Evolutionary conservation across 768 basidiomycete genomes (phyloP).

Genomic region (Russula compacta): DNA sequence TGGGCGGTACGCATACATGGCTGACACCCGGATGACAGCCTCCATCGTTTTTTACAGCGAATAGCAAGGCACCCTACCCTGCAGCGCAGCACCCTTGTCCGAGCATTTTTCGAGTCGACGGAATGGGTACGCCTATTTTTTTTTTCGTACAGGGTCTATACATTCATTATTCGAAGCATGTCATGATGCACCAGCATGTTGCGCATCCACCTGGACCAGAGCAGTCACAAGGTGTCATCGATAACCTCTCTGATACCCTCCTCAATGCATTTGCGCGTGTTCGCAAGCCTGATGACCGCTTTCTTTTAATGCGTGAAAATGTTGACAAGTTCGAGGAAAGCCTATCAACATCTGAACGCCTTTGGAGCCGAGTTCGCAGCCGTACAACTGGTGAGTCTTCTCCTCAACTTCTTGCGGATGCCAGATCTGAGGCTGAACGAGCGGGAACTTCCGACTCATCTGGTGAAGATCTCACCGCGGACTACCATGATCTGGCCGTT

Average conservation of each 20-base stretch:
- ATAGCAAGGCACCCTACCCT: conserved; percentile 90
- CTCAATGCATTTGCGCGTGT: conserved; percentile 94
- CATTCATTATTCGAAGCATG: conserved; percentile 47
- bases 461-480: conserved; percentile 88
- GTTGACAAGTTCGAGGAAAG: conserved; percentile 98
- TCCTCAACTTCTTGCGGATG: conserved; percentile 23
- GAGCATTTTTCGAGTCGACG: conserved; percentile 90
- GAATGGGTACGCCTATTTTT: conserved; percentile 75
- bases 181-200: conserved; percentile 93
- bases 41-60: conserved; percentile 88
- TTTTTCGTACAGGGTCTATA: conserved; percentile 9
- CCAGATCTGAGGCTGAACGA: conserved; percentile 75
- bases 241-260: conserved; percentile 92
- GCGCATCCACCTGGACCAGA: conserved; percentile 89
- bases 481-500: conserved; percentile 96
- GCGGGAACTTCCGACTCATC: conserved; percentile 63
- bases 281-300: conserved; percentile 94
- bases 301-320: conserved; percentile 81
- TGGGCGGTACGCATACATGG: conserved; percentile 1
- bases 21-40: conserved; percentile 36
- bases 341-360: conserved; percentile 67
- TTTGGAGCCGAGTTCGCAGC: conserved; percentile 68
- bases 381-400: conserved; percentile 76
- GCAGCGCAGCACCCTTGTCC: conserved; percentile 82
- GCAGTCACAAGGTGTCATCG: conserved; percentile 70